Base-by-base conservation (phyloP, 306 rosid species). In the Cyamopsis tetragonoloba region DNA sequence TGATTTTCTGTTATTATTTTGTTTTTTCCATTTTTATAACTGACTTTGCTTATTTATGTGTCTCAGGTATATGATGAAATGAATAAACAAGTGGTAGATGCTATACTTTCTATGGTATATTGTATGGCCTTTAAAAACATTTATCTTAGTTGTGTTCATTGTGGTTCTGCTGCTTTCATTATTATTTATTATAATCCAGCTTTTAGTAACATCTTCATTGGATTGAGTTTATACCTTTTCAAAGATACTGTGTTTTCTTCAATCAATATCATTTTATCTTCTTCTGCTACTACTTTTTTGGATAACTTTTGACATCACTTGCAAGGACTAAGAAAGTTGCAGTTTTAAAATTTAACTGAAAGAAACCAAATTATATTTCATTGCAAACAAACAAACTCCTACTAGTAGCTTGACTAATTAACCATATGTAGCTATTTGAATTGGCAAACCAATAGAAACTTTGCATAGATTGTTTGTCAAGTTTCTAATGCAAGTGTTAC, bases 91-190 rank as follows among this genome's bases (percentile, higher is more conserved):
- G 83, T 82, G 28, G 72, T 76, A 67, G 91, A 79, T 70, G 90
- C 88, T 77, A 86, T 90, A 61, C 69, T 84, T 32, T 78, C 83
- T 34, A 78, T 86, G 95, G 92, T 88, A 85, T 27, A 59, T 42
- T 54, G n/a, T n/a, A n/a, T n/a, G n/a, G n/a, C n/a, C n/a, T n/a
- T n/a, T n/a, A n/a, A n/a, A n/a, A n/a, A n/a, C n/a, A n/a, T n/a
- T n/a, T n/a, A n/a, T n/a, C n/a, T n/a, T n/a, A n/a, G n/a, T n/a
- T n/a, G n/a, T n/a, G n/a, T n/a, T n/a, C n/a, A n/a, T n/a, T n/a
- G n/a, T n/a, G n/a, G n/a, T n/a, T n/a, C n/a, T n/a, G n/a, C 11
- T 54, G 0, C 6, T 18, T 64, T 48, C 24, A 12, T 4, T 28
- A 19, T 34, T 23, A n/a, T n/a, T 32, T 70, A 32, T 58, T 48